A percentile compares a stretch with the other conserved stretches of the same genome.
phyloP scores from a whole-genome alignment of 306 rosid species.

The Morella rubra region DNA sequence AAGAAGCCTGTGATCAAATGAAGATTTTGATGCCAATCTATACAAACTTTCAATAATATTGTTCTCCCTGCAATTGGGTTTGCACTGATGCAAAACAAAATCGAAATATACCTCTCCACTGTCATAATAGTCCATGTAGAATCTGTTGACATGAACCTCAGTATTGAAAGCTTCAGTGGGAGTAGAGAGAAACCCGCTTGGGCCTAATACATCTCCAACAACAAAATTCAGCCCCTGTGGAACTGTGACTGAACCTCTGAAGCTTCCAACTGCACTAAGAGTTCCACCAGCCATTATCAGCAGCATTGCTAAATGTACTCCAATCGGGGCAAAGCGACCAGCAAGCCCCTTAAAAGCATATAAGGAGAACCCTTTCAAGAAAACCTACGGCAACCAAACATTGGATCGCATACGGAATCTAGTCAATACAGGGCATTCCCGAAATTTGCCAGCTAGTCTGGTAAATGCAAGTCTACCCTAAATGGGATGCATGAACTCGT shows the following conservation, averaged over 20 bases:
- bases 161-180: slow-evolving; percentile 82
- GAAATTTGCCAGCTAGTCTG: neutral
- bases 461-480: slow-evolving; percentile 6
- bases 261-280: slow-evolving; percentile 90
- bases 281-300: slow-evolving; percentile 95
- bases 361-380: slow-evolving; percentile 78
- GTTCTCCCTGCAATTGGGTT: neutral
- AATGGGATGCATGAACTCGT: neutral
- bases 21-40: neutral
- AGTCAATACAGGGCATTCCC: neutral
- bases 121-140: slow-evolving; percentile 84
- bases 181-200: slow-evolving; percentile 75
- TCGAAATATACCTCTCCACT: slow-evolving; percentile 79
- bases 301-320: slow-evolving; percentile 88
- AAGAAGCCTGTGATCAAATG: neutral
- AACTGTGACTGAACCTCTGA: slow-evolving; percentile 90
- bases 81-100: slow-evolving; percentile 1
- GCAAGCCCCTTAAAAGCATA: slow-evolving; percentile 90
- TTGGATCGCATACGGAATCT: neutral
- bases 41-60: neutral
- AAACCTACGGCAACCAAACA: slow-evolving; percentile 54
- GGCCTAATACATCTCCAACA: slow-evolving; percentile 84
- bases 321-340: slow-evolving; percentile 90
- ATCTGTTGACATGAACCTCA: slow-evolving; percentile 88
- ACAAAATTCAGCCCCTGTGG: slow-evolving; percentile 96